These are phyloP conservation scores for sunflower (Helianthus annuus) DNA, from an alignment of 129 eudicot genomes.

Conservation along the genomic window HanXRQr2.0-SUNRISE NC_035441.2:3510059-3510558, in stretches of 20 bases:
- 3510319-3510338: constrained; percentile 49
- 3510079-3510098: constrained; percentile 71
- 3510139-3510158: constrained; percentile 25
- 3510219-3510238: constrained; percentile 34
- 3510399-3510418: constrained; percentile 39
- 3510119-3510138: constrained; percentile 49
- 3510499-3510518: constrained; percentile 6
- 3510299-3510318: constrained; percentile 36
- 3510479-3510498: constrained; percentile 20
- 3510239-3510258: constrained; percentile 32
- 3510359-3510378: constrained; percentile 66
- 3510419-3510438: constrained; percentile 38
- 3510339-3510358: constrained; percentile 64
- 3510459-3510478: constrained; percentile 25
- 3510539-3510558: constrained; percentile 47
- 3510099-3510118: constrained; percentile 76
- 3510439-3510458: constrained; percentile 22
- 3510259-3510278: constrained; percentile 59
- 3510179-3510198: constrained; percentile 45
- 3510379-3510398: constrained; percentile 43
- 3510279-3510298: constrained; percentile 31
- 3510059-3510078: constrained; percentile 77
- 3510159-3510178: constrained; percentile 34
- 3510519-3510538: constrained; percentile 29
- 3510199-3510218: constrained; percentile 47